phyloP scores from a whole-genome alignment of 2,329 filamentous ascomycete genomes.

The Aspergillus spinulosporus region DNA sequence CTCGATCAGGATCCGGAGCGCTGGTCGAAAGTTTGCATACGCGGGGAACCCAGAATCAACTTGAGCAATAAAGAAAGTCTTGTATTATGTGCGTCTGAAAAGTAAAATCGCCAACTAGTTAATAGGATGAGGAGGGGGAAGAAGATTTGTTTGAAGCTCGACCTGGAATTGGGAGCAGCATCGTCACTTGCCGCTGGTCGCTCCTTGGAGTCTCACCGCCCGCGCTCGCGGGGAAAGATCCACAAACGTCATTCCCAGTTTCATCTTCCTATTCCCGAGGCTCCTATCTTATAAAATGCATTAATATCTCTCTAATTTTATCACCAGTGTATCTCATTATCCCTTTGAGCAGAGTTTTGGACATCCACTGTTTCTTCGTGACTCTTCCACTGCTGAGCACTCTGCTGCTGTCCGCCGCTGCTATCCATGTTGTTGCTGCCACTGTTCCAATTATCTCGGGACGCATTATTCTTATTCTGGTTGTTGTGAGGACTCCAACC shows the following conservation, averaged over 20 bases:
- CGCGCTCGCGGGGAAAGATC: slow-evolving; percentile 5
- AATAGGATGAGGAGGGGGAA: neutral
- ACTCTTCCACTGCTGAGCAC: neutral
- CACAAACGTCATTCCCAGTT: neutral
- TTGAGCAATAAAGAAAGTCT: neutral
- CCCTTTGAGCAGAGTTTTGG: neutral
- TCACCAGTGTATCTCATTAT: neutral
- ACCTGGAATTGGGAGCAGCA: neutral
- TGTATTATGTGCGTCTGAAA: neutral
- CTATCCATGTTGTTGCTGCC: neutral
- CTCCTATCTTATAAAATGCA: neutral
- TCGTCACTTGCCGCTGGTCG: slow-evolving; percentile 1
- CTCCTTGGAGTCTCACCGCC: slow-evolving; percentile 6
- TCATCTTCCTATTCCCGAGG: neutral
- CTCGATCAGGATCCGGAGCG: slow-evolving; percentile 15
- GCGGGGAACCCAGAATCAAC: neutral
- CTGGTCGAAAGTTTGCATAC: neutral
- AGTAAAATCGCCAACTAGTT: neutral
- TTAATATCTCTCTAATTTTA: neutral
- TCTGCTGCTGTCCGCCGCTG: neutral
- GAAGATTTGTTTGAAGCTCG: slow-evolving; percentile 6
- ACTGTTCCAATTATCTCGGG: neutral
- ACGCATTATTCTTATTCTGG: neutral
- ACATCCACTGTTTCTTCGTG: neutral
- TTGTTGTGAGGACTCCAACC: neutral